A percentile compares a stretch with the other conserved stretches of the same genome.
Conservation (phyloP, 345 rosid genomes). For the Eucalyptus lansdowneana region DNA sequence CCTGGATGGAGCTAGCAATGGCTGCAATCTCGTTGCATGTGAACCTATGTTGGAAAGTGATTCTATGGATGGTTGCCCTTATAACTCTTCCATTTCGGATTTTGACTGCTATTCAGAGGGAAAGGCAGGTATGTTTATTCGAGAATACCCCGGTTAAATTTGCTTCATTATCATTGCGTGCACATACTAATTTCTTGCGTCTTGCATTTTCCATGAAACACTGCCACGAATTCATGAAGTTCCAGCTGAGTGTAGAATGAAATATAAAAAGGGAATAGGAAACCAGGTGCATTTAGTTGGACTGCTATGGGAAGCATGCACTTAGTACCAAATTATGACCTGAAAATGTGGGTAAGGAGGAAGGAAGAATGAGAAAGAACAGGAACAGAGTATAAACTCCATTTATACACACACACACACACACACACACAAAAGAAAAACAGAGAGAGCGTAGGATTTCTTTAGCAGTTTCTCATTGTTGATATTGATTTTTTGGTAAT, state of each 20-base stretch:
- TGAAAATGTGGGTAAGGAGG: neutral
- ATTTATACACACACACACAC: neutral
- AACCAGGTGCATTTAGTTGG: neutral
- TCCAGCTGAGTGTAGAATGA: neutral
- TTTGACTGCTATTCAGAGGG: conserved; percentile 44
- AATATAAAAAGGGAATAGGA: neutral
- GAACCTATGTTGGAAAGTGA: conserved; percentile 27
- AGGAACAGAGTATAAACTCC: neutral
- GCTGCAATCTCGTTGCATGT: conserved; percentile 35
- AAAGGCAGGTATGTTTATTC: conserved; percentile 45
- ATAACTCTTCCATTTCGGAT: conserved; percentile 43
- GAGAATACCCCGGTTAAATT: neutral
- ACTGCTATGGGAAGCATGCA: neutral
- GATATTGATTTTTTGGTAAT: neutral
- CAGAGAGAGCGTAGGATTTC: neutral
- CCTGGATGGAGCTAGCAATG: conserved; percentile 39
- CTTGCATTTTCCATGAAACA: neutral
- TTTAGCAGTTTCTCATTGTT: neutral
- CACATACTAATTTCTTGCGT: neutral
- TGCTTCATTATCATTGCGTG: neutral
- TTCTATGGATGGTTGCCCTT: conserved; percentile 34
- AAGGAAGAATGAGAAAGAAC: neutral
- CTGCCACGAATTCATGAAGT: neutral
- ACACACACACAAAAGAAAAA: neutral
- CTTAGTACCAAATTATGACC: neutral